Conservation (phyloP, 2,329 filamentous ascomycete species). For the Beauveria sp. region DNA sequence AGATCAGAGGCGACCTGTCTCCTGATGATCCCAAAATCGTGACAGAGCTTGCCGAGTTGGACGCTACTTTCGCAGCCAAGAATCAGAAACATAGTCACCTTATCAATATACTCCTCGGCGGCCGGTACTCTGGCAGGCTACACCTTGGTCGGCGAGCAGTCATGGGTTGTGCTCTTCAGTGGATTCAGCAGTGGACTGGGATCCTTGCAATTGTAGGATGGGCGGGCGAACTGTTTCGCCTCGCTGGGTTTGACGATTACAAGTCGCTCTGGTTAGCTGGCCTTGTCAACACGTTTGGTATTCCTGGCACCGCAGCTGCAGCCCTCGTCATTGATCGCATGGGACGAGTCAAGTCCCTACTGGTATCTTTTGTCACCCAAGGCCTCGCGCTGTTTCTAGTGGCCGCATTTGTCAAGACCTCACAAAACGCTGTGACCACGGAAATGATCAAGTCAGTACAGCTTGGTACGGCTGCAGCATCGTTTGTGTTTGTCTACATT, state of each 20-base stretch:
- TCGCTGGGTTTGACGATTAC: conserved; percentile 18
- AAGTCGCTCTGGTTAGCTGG: conserved; percentile 34
- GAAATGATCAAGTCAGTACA: conserved; percentile 12
- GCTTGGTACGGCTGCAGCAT: conserved; percentile 18
- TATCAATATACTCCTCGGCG: conserved; percentile 30
- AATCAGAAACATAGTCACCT: conserved; percentile 30
- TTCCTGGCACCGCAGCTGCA: conserved; percentile 42
- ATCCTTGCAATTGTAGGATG: conserved; percentile 34
- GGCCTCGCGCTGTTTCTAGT: conserved; percentile 23
- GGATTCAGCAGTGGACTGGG: conserved; percentile 37
- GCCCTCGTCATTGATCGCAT: conserved; percentile 43
- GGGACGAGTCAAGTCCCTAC: conserved; percentile 29
- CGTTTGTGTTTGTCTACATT: conserved; percentile 19
- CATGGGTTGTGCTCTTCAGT: conserved; percentile 32
- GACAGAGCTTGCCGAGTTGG: conserved; percentile 30
- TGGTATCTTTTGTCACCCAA: conserved; percentile 23
- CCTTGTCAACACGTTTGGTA: conserved; percentile 43
- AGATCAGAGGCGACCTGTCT: conserved; percentile 22
- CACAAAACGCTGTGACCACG: conserved; percentile 12
- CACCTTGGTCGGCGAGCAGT: conserved; percentile 32
- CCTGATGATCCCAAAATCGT: conserved; percentile 24
- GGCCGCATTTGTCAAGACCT: conserved; percentile 25
- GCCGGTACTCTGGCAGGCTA: conserved; percentile 25
- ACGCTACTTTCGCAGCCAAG: conserved; percentile 31
- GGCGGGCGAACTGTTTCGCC: conserved; percentile 17